Conservation (phyloP, 306 rosid species). For the Quercus bicolor region DNA sequence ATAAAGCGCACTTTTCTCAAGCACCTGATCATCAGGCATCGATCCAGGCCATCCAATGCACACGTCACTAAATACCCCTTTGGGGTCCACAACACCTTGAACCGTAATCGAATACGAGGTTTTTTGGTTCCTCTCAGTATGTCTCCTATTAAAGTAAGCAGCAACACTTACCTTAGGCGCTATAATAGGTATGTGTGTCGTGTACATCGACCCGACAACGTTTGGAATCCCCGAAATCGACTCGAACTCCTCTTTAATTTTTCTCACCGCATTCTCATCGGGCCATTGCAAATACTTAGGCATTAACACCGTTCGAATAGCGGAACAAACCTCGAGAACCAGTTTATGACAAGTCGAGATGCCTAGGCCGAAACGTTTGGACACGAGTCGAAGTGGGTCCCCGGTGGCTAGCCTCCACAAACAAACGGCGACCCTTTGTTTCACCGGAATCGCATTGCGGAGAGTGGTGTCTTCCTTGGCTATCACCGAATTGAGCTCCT, state of each 20-base stretch:
- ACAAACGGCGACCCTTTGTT: conserved; percentile 89
- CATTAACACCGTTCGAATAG: conserved; percentile 78
- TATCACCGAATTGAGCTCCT: conserved; percentile 74
- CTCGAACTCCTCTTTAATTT: conserved; percentile 63
- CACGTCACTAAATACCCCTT: conserved; percentile 74
- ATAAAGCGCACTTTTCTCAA: conserved; percentile 65
- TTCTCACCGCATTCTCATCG: conserved; percentile 36
- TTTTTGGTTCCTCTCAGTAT: conserved; percentile 85
- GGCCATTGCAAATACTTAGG: conserved; percentile 88
- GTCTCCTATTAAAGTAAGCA: conserved; percentile 81
- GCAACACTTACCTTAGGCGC: conserved; percentile 92
- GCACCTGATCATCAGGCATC: conserved; percentile 86
- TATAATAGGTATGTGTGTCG: conserved; percentile 84
- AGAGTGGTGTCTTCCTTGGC: conserved; percentile 83
- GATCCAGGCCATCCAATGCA: conserved; percentile 99
- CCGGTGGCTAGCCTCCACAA: conserved; percentile 94
- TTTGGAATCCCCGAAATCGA: conserved; percentile 73
- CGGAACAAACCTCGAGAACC: conserved; percentile 88
- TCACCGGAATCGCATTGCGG: conserved; percentile 80
- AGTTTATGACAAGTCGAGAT: conserved; percentile 92
- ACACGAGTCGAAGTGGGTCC: conserved; percentile 83
- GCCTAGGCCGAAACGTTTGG: conserved; percentile 79
- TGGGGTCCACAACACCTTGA: conserved; percentile 84
- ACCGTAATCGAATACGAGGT: conserved; percentile 88
- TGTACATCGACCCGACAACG: conserved; percentile 87